Conservation (phyloP, 176 grass and related monocot species). For the Cenchrus fungigraminus region DNA sequence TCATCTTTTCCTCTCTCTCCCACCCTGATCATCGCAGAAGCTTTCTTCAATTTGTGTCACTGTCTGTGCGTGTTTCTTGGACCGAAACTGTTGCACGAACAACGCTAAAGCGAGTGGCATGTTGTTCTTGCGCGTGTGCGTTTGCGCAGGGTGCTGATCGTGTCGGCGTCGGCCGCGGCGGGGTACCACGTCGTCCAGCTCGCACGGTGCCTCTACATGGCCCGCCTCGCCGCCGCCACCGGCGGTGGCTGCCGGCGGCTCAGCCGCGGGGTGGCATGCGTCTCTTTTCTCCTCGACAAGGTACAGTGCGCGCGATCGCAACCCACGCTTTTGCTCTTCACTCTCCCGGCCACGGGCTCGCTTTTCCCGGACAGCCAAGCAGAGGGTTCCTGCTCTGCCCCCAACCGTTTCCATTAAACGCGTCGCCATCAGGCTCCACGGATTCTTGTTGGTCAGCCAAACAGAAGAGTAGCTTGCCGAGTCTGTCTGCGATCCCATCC, state of each 20-base stretch:
- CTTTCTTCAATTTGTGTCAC: too few species aligned
- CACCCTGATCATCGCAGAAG: neutral
- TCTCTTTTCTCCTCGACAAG: slow-evolving; percentile 75
- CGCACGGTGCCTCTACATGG: slow-evolving; percentile 43
- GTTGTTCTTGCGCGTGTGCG: too few species aligned
- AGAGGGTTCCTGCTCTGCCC: neutral
- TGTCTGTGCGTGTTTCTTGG: too few species aligned
- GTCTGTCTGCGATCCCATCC: neutral
- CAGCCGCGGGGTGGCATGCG: slow-evolving; percentile 40
- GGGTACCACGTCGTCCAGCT: slow-evolving; percentile 74
- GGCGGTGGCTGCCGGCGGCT: neutral
- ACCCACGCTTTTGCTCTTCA: neutral
- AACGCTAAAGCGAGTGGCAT: too few species aligned
- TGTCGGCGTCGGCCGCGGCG: slow-evolving; percentile 47
- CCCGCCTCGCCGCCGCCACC: neutral
- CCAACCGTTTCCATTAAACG: slow-evolving; percentile 40
- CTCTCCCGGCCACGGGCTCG: neutral
- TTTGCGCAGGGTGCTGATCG: slow-evolving; percentile 44
- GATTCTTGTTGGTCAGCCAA: too few species aligned
- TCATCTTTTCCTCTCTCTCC: neutral
- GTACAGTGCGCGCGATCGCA: slow-evolving; percentile 2
- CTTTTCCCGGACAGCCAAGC: neutral
- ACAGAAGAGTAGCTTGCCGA: neutral
- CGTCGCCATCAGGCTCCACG: neutral
- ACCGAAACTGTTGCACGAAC: too few species aligned